Evolutionary conservation across 108 stramenopile species (phyloP), one percentile per base, ranked within the genome.

Genomic region (Aurantiochytrium sp.): DNA sequence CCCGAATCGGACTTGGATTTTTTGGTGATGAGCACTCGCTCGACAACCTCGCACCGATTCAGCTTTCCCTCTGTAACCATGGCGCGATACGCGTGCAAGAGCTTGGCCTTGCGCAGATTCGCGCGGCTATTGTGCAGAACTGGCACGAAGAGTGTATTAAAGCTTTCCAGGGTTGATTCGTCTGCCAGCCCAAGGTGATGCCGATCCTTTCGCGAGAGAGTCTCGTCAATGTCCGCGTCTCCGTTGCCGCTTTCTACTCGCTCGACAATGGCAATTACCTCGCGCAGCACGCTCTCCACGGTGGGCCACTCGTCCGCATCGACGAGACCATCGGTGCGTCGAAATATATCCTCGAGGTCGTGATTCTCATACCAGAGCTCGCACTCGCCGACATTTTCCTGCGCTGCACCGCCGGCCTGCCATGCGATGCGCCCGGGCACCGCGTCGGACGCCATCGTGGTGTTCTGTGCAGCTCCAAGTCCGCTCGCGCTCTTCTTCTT

Each of bases 351-450:
- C 35, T 89, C 71, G 23, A 89, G 35, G 72, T 47, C 60, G 29
- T 28, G 44, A 55, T 89, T 89, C 35, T 72, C 88, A 23, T 89
- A 89, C 47, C 35, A 42, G 47, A 89, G 71, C 51, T 59, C 88
- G 45, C 72, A 47, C 88, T 89, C 88, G 19, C 64, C 60, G 4
- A 44, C 88, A 5, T 44, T 44, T 5, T 19, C n/a, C 23, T 5
- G 14, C 23, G 88, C 51, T 44, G 60, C 47, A 8, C 42, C 88
- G 60, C 88, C 87, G n/a, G n/a, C 51, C 76, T 83, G 76, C 76
- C 76, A 83, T 45, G 76, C 45, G 45, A 83, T 83, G 76, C 76
- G 49, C 43, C 76, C 76, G 0, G 45, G 76, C 76, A 47, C 76
- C 55, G 55, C 55, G 1, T 57, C 55, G 14, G 14, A 1, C 55